Evolutionary conservation across 2,329 filamentous ascomycete species (phyloP).

Genomic region (Trichophyton equinum): DNA sequence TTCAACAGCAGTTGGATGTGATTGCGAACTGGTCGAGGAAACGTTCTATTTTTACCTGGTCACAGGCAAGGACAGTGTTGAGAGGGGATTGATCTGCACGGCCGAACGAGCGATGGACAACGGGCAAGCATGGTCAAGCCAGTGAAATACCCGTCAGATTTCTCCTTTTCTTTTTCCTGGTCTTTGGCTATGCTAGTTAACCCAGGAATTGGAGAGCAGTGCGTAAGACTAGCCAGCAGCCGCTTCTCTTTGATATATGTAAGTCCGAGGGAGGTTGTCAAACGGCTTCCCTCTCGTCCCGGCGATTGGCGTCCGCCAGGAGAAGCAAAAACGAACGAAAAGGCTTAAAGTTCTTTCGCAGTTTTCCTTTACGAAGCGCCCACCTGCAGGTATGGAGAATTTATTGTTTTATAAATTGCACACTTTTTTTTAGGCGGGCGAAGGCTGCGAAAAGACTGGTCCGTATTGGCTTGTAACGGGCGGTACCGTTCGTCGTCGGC

Average conservation of each 20-base stretch:
- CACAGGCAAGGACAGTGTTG: not conserved
- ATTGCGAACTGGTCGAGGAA: not conserved
- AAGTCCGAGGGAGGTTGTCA: not conserved
- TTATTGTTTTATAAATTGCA: not conserved
- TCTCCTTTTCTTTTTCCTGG: not conserved
- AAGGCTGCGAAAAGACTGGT: no score
- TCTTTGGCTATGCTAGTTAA: not conserved
- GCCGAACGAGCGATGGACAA: not conserved
- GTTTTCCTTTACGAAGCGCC: not conserved
- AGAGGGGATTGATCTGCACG: not conserved
- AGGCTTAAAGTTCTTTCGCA: not conserved
- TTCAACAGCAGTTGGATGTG: not conserved
- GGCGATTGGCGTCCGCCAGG: not conserved
- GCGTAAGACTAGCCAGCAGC: not conserved
- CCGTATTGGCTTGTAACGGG: not conserved
- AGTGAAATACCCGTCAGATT: not conserved
- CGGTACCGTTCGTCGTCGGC: not conserved
- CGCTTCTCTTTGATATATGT: not conserved
- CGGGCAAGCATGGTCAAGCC: not conserved
- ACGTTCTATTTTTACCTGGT: not conserved
- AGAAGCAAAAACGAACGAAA: slow-evolving; percentile 2
- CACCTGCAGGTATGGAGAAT: not conserved
- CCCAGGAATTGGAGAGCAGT: not conserved
- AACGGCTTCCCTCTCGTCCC: not conserved
- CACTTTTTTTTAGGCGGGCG: not conserved